These are phyloP conservation scores for Syzygium malaccense DNA, from an alignment of 441 rosid genomes.

Conservation along the genomic window DNA sequence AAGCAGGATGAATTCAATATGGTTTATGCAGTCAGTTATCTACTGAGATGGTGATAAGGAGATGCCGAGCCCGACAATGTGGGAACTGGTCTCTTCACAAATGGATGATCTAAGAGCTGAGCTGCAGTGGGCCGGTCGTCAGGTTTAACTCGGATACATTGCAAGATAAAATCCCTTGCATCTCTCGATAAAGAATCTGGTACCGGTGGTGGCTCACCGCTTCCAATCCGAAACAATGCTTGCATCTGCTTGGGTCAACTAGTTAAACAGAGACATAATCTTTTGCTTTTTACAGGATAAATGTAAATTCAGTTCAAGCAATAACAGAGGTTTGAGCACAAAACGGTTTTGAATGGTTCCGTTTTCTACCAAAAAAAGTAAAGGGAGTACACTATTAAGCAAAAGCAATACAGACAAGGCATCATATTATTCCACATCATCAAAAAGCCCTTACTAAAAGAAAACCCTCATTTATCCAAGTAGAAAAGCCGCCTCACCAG, in stretches of 20 bases:
- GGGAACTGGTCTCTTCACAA: slow-evolving; percentile 47
- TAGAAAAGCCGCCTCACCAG: not conserved
- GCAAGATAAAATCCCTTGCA: slow-evolving; percentile 54
- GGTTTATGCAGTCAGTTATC: slow-evolving; percentile 1
- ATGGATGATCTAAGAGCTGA: slow-evolving; percentile 63
- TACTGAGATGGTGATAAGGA: slow-evolving; percentile 22
- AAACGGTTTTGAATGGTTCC: not conserved
- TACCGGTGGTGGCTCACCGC: slow-evolving; percentile 59
- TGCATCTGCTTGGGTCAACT: slow-evolving; percentile 43
- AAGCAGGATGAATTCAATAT: not conserved
- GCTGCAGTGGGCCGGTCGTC: slow-evolving; percentile 70
- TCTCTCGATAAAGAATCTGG: slow-evolving; percentile 57
- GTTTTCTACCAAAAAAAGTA: not conserved
- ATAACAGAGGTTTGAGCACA: not conserved
- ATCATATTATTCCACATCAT: not conserved
- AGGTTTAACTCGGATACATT: slow-evolving; percentile 62
- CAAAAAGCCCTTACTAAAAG: not conserved
- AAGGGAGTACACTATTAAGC: not conserved
- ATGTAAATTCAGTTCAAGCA: not conserved
- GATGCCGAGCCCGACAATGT: slow-evolving; percentile 48
- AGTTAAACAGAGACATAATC: not conserved
- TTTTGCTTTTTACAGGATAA: not conserved
- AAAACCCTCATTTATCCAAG: not conserved
- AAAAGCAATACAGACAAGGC: not conserved
- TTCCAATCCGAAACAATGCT: slow-evolving; percentile 41